Conservation (phyloP, 257 asterid species). For the Euphrasia confusa region DNA sequence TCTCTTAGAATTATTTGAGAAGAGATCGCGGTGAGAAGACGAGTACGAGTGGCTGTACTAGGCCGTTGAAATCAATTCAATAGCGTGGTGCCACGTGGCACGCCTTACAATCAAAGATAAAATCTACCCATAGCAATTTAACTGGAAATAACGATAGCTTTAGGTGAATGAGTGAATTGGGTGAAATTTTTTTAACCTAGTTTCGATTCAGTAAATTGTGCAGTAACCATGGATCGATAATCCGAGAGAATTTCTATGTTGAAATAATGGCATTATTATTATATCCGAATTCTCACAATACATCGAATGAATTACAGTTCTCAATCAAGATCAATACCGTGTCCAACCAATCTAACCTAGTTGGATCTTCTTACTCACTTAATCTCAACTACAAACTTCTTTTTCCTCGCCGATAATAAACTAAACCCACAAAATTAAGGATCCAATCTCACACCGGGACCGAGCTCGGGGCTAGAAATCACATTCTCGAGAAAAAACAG, state of each 20-base stretch:
- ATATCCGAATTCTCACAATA: background rate
- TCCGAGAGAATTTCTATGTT: too few relatives aligned
- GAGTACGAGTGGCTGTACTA: background rate
- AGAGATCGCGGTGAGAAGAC: background rate
- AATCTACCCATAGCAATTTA: too few relatives aligned
- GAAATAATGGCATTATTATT: background rate
- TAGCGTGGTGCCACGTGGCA: too few relatives aligned
- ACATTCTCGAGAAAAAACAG: background rate
- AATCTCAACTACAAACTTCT: conserved; percentile 16
- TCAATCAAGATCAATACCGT: background rate
- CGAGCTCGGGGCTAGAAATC: background rate
- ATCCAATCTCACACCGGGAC: background rate
- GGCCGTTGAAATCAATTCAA: too few relatives aligned
- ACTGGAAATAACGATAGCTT: too few relatives aligned
- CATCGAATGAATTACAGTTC: conserved; percentile 12
- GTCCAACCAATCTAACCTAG: conserved; percentile 30
- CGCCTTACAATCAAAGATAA: too few relatives aligned
- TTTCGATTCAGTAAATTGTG: too few relatives aligned
- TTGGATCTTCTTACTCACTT: conserved; percentile 15
- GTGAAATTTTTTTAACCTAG: too few relatives aligned
- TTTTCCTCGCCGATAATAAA: conserved; percentile 17
- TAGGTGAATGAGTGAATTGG: too few relatives aligned
- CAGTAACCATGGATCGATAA: too few relatives aligned
- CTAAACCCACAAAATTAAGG: conserved; percentile 40
- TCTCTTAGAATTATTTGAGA: background rate